These are phyloP conservation scores for Ambrosia artemisiifolia DNA, from an alignment of 129 eudicot species.

Conservation along the genomic window DNA sequence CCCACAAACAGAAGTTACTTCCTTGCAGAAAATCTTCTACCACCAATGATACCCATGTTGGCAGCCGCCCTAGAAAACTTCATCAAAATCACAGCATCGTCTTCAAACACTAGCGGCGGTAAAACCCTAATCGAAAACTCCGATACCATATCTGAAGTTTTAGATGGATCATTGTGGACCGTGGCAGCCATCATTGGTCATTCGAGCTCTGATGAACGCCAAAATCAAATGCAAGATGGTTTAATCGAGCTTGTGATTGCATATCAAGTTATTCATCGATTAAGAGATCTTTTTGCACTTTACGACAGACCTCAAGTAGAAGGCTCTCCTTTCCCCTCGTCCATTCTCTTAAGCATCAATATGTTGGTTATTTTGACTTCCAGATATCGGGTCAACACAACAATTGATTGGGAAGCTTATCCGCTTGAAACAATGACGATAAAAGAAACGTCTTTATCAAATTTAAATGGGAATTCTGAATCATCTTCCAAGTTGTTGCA, in stretches of 20 bases:
- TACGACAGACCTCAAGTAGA: conserved; percentile 95
- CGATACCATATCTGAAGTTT: conserved; percentile 67
- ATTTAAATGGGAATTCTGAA: conserved; percentile 21
- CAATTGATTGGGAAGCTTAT: conserved; percentile 75
- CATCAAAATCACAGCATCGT: conserved; percentile 82
- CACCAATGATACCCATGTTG: conserved; percentile 89
- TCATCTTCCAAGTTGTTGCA: conserved; percentile 35
- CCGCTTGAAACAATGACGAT: conserved; percentile 28
- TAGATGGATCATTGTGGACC: conserved; percentile 78
- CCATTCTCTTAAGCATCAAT: conserved; percentile 74
- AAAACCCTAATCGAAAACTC: conserved; percentile 59
- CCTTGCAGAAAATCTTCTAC: conserved; percentile 82
- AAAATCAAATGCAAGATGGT: conserved; percentile 86
- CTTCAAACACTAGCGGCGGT: conserved; percentile 37
- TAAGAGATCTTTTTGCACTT: conserved; percentile 90
- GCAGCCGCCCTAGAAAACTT: conserved; percentile 89
- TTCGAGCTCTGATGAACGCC: conserved; percentile 57
- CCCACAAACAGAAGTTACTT: conserved; percentile 76
- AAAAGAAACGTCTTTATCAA: conserved; percentile 21
- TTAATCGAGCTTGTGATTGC: conserved; percentile 77
- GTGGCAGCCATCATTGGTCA: conserved; percentile 74
- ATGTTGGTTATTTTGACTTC: conserved; percentile 78
- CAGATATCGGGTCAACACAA: conserved; percentile 45
- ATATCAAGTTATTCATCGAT: conserved; percentile 82
- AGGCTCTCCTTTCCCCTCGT: conserved; percentile 95